Evolutionary conservation across 2,329 filamentous ascomycete species (phyloP).

Genomic region (Ceratocystis papillata): DNA sequence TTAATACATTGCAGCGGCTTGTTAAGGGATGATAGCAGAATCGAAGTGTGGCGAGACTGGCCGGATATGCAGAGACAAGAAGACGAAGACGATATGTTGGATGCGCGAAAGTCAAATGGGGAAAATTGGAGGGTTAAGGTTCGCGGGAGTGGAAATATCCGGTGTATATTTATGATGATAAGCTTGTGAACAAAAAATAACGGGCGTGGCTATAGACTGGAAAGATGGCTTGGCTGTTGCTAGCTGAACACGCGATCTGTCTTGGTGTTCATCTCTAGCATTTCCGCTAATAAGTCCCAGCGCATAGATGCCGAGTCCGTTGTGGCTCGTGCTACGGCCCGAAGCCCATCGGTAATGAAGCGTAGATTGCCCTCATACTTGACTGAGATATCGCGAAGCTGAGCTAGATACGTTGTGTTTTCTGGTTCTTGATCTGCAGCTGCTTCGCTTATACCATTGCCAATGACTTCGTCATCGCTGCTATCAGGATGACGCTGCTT

Average conservation of each 20-base stretch:
- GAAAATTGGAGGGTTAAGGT: slow-evolving; percentile 8
- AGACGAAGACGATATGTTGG: slow-evolving; percentile 1
- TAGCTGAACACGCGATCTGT: slow-evolving; percentile 28
- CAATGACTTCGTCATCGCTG: slow-evolving; percentile 25
- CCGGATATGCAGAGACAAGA: slow-evolving; percentile 34
- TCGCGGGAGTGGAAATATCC: slow-evolving; percentile 22
- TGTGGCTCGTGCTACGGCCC: slow-evolving; percentile 63
- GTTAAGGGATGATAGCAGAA: slow-evolving; percentile 26
- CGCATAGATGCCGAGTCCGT: slow-evolving; percentile 48
- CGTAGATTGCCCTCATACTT: slow-evolving; percentile 55
- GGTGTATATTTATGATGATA: slow-evolving; percentile 23
- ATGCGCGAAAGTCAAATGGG: not conserved
- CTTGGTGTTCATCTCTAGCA: slow-evolving; percentile 46
- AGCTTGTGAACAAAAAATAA: not conserved
- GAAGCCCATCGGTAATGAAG: slow-evolving; percentile 63
- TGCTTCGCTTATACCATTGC: slow-evolving; percentile 31
- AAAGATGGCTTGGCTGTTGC: not conserved
- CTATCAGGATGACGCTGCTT: slow-evolving; percentile 23
- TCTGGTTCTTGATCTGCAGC: slow-evolving; percentile 30
- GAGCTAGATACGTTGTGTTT: slow-evolving; percentile 39
- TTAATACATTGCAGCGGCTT: slow-evolving; percentile 28
- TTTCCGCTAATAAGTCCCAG: slow-evolving; percentile 76
- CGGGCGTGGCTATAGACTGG: too few relatives aligned
- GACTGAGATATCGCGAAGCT: slow-evolving; percentile 45
- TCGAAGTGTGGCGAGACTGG: slow-evolving; percentile 65